Evolutionary conservation across 2,329 filamentous ascomycete species (phyloP).

Genomic region (Alternaria sp.): DNA sequence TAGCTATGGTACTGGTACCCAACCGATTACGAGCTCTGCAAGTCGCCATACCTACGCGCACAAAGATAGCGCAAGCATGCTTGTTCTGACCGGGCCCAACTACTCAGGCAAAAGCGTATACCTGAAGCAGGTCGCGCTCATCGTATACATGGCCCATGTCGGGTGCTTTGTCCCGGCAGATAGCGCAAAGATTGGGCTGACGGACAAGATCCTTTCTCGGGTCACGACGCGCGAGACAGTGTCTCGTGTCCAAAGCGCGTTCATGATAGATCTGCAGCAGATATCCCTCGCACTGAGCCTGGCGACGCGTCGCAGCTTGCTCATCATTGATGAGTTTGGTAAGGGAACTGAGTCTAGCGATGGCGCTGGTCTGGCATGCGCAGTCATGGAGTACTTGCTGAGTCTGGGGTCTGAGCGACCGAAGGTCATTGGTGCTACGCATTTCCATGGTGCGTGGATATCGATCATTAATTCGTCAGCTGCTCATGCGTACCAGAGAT

Average conservation of each 20-base stretch:
- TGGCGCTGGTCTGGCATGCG: constrained; percentile 68
- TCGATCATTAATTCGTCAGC: constrained; percentile 49
- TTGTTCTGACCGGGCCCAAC: constrained; percentile 90
- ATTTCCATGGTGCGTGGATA: constrained; percentile 62
- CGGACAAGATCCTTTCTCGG: constrained; percentile 89
- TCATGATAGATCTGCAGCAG: constrained; percentile 87
- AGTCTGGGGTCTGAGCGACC: constrained; percentile 57
- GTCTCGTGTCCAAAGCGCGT: constrained; percentile 68
- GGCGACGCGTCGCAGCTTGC: constrained; percentile 75
- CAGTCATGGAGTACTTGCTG: constrained; percentile 65
- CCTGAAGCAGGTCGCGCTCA: constrained; percentile 88
- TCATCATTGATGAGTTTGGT: constrained; percentile 93
- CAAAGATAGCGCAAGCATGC: constrained; percentile 64
- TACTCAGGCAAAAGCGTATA: constrained; percentile 97
- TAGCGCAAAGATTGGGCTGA: constrained; percentile 78
- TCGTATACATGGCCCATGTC: constrained; percentile 90
- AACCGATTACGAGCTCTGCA: constrained; percentile 7
- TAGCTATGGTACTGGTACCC: not conserved
- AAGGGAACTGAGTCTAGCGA: constrained; percentile 71
- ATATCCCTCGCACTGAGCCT: constrained; percentile 77
- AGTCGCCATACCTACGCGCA: constrained; percentile 5
- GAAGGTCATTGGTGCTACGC: constrained; percentile 67
- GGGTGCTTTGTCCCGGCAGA: constrained; percentile 88
- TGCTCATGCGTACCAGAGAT: constrained; percentile 64
- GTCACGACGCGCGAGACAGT: constrained; percentile 77